Base-by-base conservation (phyloP, 371 early-diverging fungal genomes). In the Apophysomyces elegans region DNA sequence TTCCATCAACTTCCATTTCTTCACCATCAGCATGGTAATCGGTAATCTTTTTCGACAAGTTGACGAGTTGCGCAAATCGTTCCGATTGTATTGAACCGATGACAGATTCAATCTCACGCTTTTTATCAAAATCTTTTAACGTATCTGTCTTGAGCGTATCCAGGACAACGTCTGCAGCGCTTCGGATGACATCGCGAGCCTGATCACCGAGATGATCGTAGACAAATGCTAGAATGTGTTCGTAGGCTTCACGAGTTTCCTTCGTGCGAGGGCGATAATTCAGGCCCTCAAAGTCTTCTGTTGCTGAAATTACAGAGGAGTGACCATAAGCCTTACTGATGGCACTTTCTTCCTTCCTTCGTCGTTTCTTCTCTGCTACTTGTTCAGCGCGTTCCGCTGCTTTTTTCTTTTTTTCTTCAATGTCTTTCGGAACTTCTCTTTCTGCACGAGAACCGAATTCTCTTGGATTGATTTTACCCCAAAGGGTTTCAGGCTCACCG, bases 401-500 rank as follows among this genome's bases (percentile, higher is more conserved):
- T 66, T 89, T 82, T 72, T 88, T 88, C 75, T 89, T 88, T 59
- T 87, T 85, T 37, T 81, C 80, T 57, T 91, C 91, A 61, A 88
- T 77, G 66, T 87, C 88, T 62, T 87, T 88, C 43, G 88, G 81
- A 45, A 82, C 74, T 56, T 89, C 90, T 63, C 92, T 81, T 39
- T 84, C 79, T 6, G 94, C 96, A 16, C 92, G 82, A 56, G 88
- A 84, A 61, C 99, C 99, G 80, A 99, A 94, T 37, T 89, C 87
- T 70, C 89, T 91, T 8, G 90, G 86, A 74, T 94, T 86, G 16
- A 98, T 90, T 47, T 88, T 85, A 37, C 97, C 98, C 81, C 85
- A 90, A 37, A 99, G 81, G 4, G 96, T 85, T 73, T 96, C 98
- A 36, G 96, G 92, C 70, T 98, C 98, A n/a, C 97, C 98, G 26